Evolutionary conservation across 352 stramenopile genomes (phyloP), one percentile per base, ranked within the genome.

Genomic region (Pelagophyceae sp.): DNA sequence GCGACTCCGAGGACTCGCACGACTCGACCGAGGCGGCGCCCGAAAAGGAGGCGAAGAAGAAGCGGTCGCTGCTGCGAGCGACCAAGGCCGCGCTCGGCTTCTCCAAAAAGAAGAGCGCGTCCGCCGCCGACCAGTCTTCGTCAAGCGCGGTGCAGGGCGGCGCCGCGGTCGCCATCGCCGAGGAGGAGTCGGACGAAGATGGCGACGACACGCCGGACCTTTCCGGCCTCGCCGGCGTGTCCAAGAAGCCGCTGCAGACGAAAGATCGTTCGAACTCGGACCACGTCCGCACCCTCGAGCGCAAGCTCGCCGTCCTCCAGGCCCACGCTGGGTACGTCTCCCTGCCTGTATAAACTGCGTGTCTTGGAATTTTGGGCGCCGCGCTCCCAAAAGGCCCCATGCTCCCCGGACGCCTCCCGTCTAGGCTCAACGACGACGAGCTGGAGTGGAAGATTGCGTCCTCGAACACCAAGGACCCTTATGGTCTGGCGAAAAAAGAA

Each of bases 351-450:
- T n/a, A n/a, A n/a, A n/a, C n/a, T n/a, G n/a, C n/a, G n/a, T n/a
- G n/a, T n/a, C n/a, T n/a, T n/a, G n/a, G n/a, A n/a, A n/a, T n/a
- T n/a, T n/a, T n/a, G n/a, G n/a, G n/a, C n/a, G n/a, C n/a, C n/a
- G n/a, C n/a, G n/a, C n/a, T n/a, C n/a, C n/a, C n/a, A n/a, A n/a
- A n/a, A n/a, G n/a, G n/a, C n/a, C n/a, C n/a, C n/a, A n/a, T n/a
- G n/a, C n/a, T n/a, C n/a, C n/a, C n/a, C n/a, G n/a, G n/a, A n/a
- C n/a, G n/a, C n/a, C n/a, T n/a, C n/a, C n/a, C n/a, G n/a, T n/a
- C n/a, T n/a, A n/a, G n/a, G 17, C 38, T 74, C 2, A 74, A 74
- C 67, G 67, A 74, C 67, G 67, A 74, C 67, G 67, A 74, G 38
- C 33, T 74, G 35, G 67, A 74, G 33, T 74, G 67, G 67, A 74